A percentile compares a stretch with the other conserved stretches of the same genome.
These are phyloP conservation scores for Hymenotorrendiella dingleyae DNA, from an alignment of 2,329 filamentous ascomycete genomes.

Conservation along the genomic window DNA sequence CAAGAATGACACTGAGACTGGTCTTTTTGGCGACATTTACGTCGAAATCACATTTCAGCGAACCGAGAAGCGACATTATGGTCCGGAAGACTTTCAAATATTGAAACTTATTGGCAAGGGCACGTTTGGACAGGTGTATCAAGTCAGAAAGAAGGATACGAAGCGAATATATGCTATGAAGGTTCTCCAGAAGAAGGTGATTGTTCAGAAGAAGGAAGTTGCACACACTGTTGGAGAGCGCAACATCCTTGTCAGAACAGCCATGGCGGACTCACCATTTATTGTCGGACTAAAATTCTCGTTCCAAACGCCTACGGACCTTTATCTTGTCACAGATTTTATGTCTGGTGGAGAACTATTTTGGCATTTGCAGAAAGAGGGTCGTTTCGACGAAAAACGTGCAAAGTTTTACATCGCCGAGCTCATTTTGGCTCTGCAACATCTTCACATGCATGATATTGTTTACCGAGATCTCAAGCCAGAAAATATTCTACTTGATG, in stretches of 20 bases:
- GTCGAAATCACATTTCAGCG: constrained; percentile 82
- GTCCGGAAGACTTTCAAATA: constrained; percentile 93
- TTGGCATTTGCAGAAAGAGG: constrained; percentile 97
- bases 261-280: constrained; percentile 87
- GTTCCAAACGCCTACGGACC: constrained; percentile 93
- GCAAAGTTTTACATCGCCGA: constrained; percentile 99
- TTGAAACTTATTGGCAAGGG: constrained; percentile 95
- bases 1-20: constrained; percentile 70
- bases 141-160: constrained; percentile 96
- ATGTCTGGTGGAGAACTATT: constrained; percentile 99
- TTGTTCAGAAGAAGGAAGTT: constrained; percentile 99
- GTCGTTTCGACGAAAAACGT: constrained; percentile 86
- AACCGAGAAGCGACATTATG: constrained; percentile 84
- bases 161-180: constrained; percentile 98
- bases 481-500: constrained; percentile 94
- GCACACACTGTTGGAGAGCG: constrained; percentile 94
- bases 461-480: constrained; percentile 97
- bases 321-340: constrained; percentile 98
- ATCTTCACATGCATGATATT: constrained; percentile 94
- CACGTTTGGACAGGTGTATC: constrained; percentile 97
- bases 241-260: constrained; percentile 90
- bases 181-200: constrained; percentile 97
- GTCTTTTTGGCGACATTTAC: constrained; percentile 76
- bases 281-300: constrained; percentile 98
- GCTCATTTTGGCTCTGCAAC: constrained; percentile 88